Conservation (phyloP, 2,329 filamentous ascomycete genomes). For the Nemania sp. region DNA sequence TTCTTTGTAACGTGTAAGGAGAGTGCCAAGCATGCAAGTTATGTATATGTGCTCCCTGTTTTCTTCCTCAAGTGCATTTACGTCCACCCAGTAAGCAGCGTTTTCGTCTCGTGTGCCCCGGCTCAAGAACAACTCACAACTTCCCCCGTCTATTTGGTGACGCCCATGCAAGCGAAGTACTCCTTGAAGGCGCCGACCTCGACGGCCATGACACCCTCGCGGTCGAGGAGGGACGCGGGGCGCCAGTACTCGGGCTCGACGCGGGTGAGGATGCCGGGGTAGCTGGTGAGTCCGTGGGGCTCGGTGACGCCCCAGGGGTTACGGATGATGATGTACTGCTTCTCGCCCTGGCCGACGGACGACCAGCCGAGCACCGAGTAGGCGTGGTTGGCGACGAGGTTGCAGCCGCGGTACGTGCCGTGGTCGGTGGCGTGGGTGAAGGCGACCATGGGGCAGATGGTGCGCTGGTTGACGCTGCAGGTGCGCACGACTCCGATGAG, state of each 20-base stretch:
- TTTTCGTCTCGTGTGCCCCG: not conserved
- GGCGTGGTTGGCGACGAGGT: slow-evolving; percentile 51
- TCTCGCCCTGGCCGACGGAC: slow-evolving; percentile 41
- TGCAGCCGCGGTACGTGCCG: slow-evolving; percentile 45
- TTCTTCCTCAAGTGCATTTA: not conserved
- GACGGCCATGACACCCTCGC: slow-evolving; percentile 44
- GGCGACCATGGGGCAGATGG: slow-evolving; percentile 49
- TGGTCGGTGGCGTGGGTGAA: slow-evolving; percentile 47
- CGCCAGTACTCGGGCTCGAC: slow-evolving; percentile 46
- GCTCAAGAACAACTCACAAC: not conserved
- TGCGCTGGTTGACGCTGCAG: slow-evolving; percentile 49
- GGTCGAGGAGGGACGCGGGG: slow-evolving; percentile 45
- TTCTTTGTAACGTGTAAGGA: too few species aligned
- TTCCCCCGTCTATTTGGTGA: slow-evolving; percentile 31
- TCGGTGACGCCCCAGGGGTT: slow-evolving; percentile 52
- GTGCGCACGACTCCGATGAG: slow-evolving; percentile 46
- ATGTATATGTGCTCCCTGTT: too few species aligned
- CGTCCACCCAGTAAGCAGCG: not conserved
- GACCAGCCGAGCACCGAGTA: slow-evolving; percentile 49
- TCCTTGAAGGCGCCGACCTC: slow-evolving; percentile 45
- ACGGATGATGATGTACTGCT: slow-evolving; percentile 49
- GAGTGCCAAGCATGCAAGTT: too few species aligned
- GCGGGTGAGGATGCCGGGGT: slow-evolving; percentile 45
- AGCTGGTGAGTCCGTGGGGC: slow-evolving; percentile 46
- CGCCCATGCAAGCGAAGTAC: slow-evolving; percentile 43